phyloP scores from a whole-genome alignment of 768 basidiomycete species.

The Imleria badia region DNA sequence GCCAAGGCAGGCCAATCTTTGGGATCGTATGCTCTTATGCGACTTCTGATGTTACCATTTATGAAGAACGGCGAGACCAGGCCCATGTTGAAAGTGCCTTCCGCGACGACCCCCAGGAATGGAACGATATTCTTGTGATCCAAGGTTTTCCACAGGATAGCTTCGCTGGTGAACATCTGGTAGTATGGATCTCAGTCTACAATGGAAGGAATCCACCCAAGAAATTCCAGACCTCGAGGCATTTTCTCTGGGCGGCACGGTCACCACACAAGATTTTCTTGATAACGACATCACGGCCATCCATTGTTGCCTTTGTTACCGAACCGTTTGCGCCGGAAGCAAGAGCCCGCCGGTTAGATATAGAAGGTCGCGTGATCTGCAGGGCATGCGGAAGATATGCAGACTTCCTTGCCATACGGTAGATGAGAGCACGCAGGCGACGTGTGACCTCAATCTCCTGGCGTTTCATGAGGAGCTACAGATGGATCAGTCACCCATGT shows the following conservation, averaged over 20 bases:
- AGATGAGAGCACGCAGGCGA: slow-evolving; percentile 21
- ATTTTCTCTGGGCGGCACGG: background rate
- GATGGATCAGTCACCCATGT: background rate
- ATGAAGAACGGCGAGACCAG: slow-evolving; percentile 26
- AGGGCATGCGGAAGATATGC: slow-evolving; percentile 22
- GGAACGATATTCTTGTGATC: slow-evolving; percentile 28
- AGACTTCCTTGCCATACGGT: slow-evolving; percentile 32
- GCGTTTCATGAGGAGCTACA: slow-evolving; percentile 13
- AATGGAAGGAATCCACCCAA: background rate
- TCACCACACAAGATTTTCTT: slow-evolving; percentile 21
- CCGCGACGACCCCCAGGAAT: slow-evolving; percentile 21
- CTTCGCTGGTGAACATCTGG: slow-evolving; percentile 27
- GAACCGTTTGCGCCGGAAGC: slow-evolving; percentile 20
- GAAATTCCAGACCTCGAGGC: slow-evolving; percentile 12
- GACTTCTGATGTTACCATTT: slow-evolving; percentile 18
- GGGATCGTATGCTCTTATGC: background rate
- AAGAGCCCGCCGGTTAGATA: background rate
- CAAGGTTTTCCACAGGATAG: slow-evolving; percentile 28
- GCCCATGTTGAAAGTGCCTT: slow-evolving; percentile 10
- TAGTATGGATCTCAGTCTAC: background rate
- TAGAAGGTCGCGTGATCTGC: slow-evolving; percentile 5
- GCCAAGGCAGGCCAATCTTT: slow-evolving; percentile 7
- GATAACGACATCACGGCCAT: slow-evolving; percentile 22
- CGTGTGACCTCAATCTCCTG: background rate
- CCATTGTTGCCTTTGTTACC: slow-evolving; percentile 18